Percentiles rank a stretch among this genome's conserved stretches.
Conservation (phyloP, 805 yeast species). For the Teunomyces atbi region DNA sequence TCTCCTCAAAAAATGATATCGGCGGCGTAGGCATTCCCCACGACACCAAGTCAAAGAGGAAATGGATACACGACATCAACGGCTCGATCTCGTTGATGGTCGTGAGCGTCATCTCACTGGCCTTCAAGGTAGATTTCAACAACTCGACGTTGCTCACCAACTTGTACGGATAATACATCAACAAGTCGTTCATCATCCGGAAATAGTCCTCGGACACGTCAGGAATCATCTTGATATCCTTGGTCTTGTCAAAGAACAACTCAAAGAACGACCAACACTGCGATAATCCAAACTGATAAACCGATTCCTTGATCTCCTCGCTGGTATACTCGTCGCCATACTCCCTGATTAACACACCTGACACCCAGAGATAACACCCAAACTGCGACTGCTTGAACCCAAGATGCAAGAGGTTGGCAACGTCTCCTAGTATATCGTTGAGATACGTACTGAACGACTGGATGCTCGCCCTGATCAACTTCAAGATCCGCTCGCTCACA, state of each 20-base stretch:
- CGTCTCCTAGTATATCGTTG: constrained; percentile 56
- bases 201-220: constrained; percentile 86
- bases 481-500: constrained; percentile 73
- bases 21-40: constrained; percentile 88
- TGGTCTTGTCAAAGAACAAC: constrained; percentile 25
- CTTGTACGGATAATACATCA: constrained; percentile 69
- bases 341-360: constrained; percentile 73
- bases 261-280: constrained; percentile 62
- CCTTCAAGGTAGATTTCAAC: constrained; percentile 52
- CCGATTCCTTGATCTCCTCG: constrained; percentile 52
- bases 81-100: constrained; percentile 68
- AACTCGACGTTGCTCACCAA: constrained; percentile 46
- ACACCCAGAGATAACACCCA: constrained; percentile 89
- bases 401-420: constrained; percentile 63
- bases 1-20: constrained; percentile 57
- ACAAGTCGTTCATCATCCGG: constrained; percentile 71
- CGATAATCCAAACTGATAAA: constrained; percentile 71
- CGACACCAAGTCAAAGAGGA: constrained; percentile 73
- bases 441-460: constrained; percentile 60
- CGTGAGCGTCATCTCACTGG: constrained; percentile 52
- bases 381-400: constrained; percentile 68
- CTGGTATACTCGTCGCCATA: constrained; percentile 55
- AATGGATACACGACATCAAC: constrained; percentile 66
- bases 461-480: constrained; percentile 63
- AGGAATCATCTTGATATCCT: constrained; percentile 43